Evolutionary conservation across 352 stramenopile species (phyloP), one percentile per base, ranked within the genome.

Genomic region (Globisporangium recalcitrans): DNA sequence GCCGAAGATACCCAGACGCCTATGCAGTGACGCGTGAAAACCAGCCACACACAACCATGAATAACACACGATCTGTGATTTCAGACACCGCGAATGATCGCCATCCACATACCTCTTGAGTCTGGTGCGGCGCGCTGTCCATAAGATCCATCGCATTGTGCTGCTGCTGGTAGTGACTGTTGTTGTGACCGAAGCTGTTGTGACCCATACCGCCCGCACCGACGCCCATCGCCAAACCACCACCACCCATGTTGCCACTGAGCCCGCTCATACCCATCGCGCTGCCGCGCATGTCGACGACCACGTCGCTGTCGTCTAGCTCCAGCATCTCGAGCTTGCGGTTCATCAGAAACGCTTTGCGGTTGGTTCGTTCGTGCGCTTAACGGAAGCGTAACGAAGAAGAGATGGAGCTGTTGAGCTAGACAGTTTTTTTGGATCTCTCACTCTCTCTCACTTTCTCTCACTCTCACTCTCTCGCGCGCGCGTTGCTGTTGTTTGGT

Each of bases 241-340:
- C 38, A 6, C 34, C 34, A 46, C 38, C 69, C 29, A 80, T 64
- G 6, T 67, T 69, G 22, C 75, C 67, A n/a, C n/a, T n/a, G 24
- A 69, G 66, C 21, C 44, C 67, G 14, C 76, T 69, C 47, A 52
- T 55, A 1, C 71, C 70, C 13, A 80, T 57, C 26, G 47, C 70
- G 29, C 27, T 22, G 19, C 19, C 29, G n/a, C 62, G 71, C 44
- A 78, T 64, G 11, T 63, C 63, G 19, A 63, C 68, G 58, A 75
- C 65, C n/a, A 75, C 67, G 16, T 74, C 71, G 44, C 40, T 71
- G 16, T 79, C 74, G n/a, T 79, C 71, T 4, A 82, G 51, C 47
- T 61, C 69, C 22, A 82, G 46, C 66, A 93, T 84, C 65, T 90
- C 83, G 49, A 93, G 57, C 62, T 85, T 88, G 58, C 82, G 80